Conservation (phyloP, 768 basidiomycete genomes). For the Mycena crocata region DNA sequence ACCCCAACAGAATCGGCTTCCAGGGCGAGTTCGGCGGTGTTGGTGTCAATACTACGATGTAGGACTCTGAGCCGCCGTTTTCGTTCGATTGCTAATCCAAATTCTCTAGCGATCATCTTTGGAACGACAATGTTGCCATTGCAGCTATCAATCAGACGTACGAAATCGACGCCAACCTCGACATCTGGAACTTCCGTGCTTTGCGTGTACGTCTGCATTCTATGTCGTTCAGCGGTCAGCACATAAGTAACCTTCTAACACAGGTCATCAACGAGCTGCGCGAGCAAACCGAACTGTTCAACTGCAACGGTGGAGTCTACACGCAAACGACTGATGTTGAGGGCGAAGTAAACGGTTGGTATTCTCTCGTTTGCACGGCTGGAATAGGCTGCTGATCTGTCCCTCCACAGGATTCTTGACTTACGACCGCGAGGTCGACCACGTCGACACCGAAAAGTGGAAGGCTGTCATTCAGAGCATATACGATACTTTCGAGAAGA, state of each 20-base stretch:
- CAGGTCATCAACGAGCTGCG: constrained; percentile 11
- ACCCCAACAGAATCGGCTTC: constrained; percentile 2
- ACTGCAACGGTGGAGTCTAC: constrained; percentile 14
- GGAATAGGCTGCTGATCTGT: not conserved
- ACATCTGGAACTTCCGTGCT: constrained; percentile 8
- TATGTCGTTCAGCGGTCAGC: no score
- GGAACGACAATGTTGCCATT: constrained; percentile 6
- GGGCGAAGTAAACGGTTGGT: constrained; percentile 9
- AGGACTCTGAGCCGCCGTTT: not conserved
- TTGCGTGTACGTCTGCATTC: not conserved
- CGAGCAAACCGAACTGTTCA: constrained; percentile 14
- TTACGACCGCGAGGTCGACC: constrained; percentile 8
- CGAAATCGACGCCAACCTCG: constrained; percentile 9
- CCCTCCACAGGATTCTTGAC: constrained; percentile 1
- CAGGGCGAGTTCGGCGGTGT: constrained; percentile 16
- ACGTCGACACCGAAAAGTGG: constrained; percentile 13
- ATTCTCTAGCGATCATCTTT: constrained; percentile 3
- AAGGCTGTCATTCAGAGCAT: constrained; percentile 10
- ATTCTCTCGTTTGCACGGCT: not conserved
- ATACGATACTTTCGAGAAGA: constrained; percentile 8
- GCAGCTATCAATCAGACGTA: constrained; percentile 5
- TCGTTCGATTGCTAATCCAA: not conserved
- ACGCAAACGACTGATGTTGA: constrained; percentile 14
- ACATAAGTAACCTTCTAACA: no score
- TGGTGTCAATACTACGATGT: constrained; percentile 10